Evolutionary conservation across 2,329 filamentous ascomycete species (phyloP).

Genomic region (Metarhizium anisopliae): DNA sequence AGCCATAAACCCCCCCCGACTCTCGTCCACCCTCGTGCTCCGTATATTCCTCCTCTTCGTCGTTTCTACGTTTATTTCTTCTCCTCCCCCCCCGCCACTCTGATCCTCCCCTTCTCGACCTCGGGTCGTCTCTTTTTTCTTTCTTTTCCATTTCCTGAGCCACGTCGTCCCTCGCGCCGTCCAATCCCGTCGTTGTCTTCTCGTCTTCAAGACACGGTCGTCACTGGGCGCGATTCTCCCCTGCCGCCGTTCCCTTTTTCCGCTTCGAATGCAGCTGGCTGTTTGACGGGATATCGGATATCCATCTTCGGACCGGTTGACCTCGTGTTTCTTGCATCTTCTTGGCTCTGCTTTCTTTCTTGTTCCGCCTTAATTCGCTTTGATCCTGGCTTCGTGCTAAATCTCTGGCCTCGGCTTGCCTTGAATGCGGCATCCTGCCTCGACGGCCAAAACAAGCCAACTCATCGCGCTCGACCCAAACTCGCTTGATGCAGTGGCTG

Average conservation of each 20-base stretch:
- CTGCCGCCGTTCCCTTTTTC: conserved; percentile 6
- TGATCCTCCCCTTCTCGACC: conserved; percentile 24
- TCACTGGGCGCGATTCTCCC: neutral
- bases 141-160: conserved; percentile 16
- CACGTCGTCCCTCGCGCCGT: conserved; percentile 16
- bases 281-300: conserved; percentile 10
- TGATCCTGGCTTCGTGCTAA: neutral
- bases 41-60: conserved; percentile 9
- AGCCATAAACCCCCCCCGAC: neutral
- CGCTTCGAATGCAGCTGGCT: conserved; percentile 13
- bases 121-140: conserved; percentile 16
- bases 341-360: conserved; percentile 12
- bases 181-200: conserved; percentile 11
- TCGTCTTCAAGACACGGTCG: conserved; percentile 4
- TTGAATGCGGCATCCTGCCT: conserved; percentile 21
- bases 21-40: conserved; percentile 7
- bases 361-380: conserved; percentile 1
- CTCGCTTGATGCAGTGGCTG: conserved; percentile 39
- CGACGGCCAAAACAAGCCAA: conserved; percentile 25
- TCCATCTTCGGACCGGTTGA: conserved; percentile 7
- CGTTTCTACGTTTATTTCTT: conserved; percentile 14
- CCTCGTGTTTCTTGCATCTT: conserved; percentile 14
- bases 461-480: conserved; percentile 19
- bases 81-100: conserved; percentile 14
- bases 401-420: conserved; percentile 17